Evolutionary conservation across 306 rosid species (phyloP).

Genomic region (Pueraria montana): DNA sequence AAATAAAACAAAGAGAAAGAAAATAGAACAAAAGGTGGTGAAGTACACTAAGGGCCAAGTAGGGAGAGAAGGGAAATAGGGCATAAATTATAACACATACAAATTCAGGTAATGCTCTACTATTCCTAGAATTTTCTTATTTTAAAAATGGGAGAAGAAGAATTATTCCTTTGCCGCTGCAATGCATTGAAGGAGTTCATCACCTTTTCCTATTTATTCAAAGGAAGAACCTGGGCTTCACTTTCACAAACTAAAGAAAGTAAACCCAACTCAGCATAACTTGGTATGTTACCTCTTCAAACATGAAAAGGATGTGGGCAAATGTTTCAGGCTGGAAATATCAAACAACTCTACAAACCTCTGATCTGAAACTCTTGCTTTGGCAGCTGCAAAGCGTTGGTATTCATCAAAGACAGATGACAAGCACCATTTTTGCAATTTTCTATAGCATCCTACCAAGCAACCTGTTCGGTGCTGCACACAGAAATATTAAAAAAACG

Average conservation of each 20-base stretch:
- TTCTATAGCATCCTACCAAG: slow-evolving; percentile 95
- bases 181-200: slow-evolving; percentile 66
- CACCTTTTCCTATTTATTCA: slow-evolving; percentile 64
- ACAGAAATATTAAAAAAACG: not conserved
- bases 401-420: slow-evolving; percentile 93
- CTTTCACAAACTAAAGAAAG: slow-evolving; percentile 58
- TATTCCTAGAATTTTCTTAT: slow-evolving; percentile 39
- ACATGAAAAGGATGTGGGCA: slow-evolving; percentile 76
- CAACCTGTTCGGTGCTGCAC: slow-evolving; percentile 99
- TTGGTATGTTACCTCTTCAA: slow-evolving; percentile 62
- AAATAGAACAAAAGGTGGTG: not conserved
- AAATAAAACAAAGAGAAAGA: slow-evolving; percentile 6
- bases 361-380: slow-evolving; percentile 96
- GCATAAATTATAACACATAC: not conserved
- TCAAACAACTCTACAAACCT: slow-evolving; percentile 95
- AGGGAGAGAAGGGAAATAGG: not conserved
- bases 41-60: slow-evolving; percentile 33
- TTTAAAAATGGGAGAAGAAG: slow-evolving; percentile 49
- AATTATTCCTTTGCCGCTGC: slow-evolving; percentile 61
- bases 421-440: slow-evolving; percentile 93
- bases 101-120: slow-evolving; percentile 32
- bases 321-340: slow-evolving; percentile 79
- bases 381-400: slow-evolving; percentile 96
- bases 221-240: slow-evolving; percentile 47
- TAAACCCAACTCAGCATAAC: slow-evolving; percentile 46